Conservation (phyloP, 305 asterid species). For the Stenogyne calaminthoides region DNA sequence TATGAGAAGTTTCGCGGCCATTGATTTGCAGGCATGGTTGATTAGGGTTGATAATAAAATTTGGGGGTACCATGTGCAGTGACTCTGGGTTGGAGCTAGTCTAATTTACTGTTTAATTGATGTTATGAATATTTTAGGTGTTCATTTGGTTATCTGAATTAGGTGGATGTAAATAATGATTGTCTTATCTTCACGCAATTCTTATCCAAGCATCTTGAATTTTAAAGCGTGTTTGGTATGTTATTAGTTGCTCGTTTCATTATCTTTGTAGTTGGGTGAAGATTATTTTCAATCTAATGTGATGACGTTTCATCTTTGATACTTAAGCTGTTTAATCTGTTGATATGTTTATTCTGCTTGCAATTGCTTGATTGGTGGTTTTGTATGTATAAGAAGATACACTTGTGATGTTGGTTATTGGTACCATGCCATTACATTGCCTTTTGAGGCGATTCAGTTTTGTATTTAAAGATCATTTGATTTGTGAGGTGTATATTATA, state of each 20-base stretch:
- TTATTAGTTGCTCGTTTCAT: not conserved
- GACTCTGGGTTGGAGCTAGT: constrained; percentile 23
- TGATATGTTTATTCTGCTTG: not conserved
- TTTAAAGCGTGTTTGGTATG: not conserved
- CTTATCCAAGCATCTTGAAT: constrained; percentile 28
- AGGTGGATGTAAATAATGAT: constrained; percentile 30
- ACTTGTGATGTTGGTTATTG: constrained; percentile 1
- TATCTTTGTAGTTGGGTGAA: constrained; percentile 5
- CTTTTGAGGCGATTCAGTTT: not conserved
- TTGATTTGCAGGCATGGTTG: constrained; percentile 46
- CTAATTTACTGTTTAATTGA: constrained; percentile 29
- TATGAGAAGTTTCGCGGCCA: constrained; percentile 59
- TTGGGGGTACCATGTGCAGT: constrained; percentile 9
- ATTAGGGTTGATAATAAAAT: constrained; percentile 21
- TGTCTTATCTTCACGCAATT: constrained; percentile 25
- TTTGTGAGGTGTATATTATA: not conserved
- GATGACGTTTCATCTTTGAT: not conserved
- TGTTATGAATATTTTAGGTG: constrained; percentile 22
- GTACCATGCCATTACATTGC: constrained; percentile 10
- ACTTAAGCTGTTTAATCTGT: not conserved
- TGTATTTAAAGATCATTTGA: not conserved
- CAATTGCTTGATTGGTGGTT: not conserved
- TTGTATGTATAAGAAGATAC: not conserved
- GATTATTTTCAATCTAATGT: not conserved
- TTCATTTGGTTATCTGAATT: constrained; percentile 28